phyloP scores from a whole-genome alignment of 768 basidiomycete species.

The Calocera cornea region DNA sequence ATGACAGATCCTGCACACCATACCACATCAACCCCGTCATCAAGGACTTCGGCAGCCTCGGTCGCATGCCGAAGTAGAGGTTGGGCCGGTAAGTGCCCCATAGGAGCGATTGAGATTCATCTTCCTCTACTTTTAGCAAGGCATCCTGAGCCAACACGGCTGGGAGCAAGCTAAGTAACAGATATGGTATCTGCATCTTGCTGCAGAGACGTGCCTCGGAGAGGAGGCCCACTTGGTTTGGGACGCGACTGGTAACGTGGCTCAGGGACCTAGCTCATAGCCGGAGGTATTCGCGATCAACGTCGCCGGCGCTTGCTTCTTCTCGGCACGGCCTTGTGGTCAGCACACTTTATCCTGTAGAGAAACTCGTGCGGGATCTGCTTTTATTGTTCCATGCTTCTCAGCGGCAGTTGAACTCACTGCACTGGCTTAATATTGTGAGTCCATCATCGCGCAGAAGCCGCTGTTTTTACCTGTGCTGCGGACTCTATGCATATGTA shows the following conservation, averaged over 20 bases:
- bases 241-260: conserved; percentile 3
- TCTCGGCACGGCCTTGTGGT: not conserved
- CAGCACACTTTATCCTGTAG: not conserved
- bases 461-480: too few relatives aligned
- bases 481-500: too few relatives aligned
- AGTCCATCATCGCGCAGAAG: too few relatives aligned
- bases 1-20: conserved; percentile 71
- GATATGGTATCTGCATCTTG: not conserved
- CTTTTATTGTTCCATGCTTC: too few relatives aligned
- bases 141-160: not conserved
- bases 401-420: too few relatives aligned
- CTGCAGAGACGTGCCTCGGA: not conserved
- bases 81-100: conserved; percentile 87
- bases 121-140: not conserved
- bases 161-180: not conserved
- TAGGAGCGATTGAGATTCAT: conserved; percentile 30
- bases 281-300: not conserved
- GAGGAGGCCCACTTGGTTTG: not conserved
- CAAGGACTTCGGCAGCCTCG: conserved; percentile 73
- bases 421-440: too few relatives aligned
- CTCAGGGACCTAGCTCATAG: not conserved
- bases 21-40: conserved; percentile 93
- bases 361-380: too few relatives aligned
- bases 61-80: conserved; percentile 87
- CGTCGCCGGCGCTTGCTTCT: not conserved